Evolutionary conservation across 352 stramenopile genomes (phyloP).

Genomic region (Phytopythium delawarense): DNA sequence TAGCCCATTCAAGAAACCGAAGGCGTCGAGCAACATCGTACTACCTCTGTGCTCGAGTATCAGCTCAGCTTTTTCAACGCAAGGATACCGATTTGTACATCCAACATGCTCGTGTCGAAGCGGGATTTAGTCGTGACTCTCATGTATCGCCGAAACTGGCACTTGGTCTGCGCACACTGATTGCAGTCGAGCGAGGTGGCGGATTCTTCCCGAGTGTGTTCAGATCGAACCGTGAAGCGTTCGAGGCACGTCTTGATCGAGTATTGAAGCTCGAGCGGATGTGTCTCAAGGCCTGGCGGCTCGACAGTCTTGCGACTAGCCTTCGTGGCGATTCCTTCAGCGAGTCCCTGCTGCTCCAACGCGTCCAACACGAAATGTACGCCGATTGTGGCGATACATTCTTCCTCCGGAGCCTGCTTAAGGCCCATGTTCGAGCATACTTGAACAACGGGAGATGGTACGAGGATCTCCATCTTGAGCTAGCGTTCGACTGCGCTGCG

Average conservation of each 20-base stretch:
- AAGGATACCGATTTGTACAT: constrained; percentile 17
- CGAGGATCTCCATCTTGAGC: constrained; percentile 35
- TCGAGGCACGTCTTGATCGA: constrained; percentile 32
- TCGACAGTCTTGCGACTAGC: constrained; percentile 32
- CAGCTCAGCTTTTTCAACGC: constrained; percentile 17
- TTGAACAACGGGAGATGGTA: constrained; percentile 16
- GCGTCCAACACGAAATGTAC: constrained; percentile 42
- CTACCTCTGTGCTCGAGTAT: constrained; percentile 25
- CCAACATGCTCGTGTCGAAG: constrained; percentile 30
- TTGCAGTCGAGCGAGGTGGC: constrained; percentile 25
- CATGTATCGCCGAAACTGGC: constrained; percentile 1
- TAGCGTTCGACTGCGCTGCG: constrained; percentile 19
- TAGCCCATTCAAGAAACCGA: constrained; percentile 23
- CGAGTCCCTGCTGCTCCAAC: constrained; percentile 55
- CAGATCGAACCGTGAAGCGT: constrained; percentile 34
- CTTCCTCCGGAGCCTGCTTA: constrained; percentile 44
- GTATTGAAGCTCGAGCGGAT: constrained; percentile 60
- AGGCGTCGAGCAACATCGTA: constrained; percentile 17
- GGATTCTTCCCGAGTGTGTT: constrained; percentile 25
- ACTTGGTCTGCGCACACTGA: constrained; percentile 21
- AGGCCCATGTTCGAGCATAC: constrained; percentile 46
- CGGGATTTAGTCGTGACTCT: background rate
- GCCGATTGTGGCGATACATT: constrained; percentile 41
- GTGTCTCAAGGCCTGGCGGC: constrained; percentile 52
- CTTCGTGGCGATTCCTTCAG: constrained; percentile 39